Evolutionary conservation across 805 yeast genomes (phyloP).

Genomic region (Phaffomyces antillensis): DNA sequence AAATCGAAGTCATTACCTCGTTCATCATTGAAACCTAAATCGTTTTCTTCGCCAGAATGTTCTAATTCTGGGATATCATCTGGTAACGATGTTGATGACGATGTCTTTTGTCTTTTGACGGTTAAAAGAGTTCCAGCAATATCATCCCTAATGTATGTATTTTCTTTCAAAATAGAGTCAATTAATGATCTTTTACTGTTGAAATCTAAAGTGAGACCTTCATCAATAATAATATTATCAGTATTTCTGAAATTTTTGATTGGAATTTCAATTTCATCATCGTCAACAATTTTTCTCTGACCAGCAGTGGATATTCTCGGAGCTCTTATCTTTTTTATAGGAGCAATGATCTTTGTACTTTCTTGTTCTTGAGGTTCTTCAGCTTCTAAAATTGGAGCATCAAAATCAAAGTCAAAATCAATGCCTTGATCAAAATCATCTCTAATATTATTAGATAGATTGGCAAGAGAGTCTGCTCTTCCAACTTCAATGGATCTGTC

Average conservation of each 20-base stretch:
- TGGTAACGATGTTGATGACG: conserved; percentile 8
- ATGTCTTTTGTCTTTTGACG: conserved; percentile 15
- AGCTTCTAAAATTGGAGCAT: conserved; percentile 10
- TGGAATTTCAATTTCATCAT: conserved; percentile 21
- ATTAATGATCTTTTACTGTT: conserved; percentile 16
- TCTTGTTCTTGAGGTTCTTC: conserved; percentile 12
- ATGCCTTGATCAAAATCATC: conserved; percentile 4
- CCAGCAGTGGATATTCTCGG: conserved; percentile 11
- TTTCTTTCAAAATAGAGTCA: conserved; percentile 12
- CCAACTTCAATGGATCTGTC: conserved; percentile 48
- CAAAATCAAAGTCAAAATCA: conserved; percentile 5
- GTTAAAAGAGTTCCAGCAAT: conserved; percentile 12
- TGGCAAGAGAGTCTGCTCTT: conserved; percentile 28
- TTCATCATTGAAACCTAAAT: conserved; percentile 7
- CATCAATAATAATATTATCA: conserved; percentile 5
- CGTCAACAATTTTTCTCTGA: conserved; percentile 17
- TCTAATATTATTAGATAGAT: conserved; percentile 10
- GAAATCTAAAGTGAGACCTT: conserved; percentile 5
- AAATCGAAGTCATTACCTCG: conserved; percentile 24
- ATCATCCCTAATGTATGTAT: conserved; percentile 9
- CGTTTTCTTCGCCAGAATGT: conserved; percentile 10
- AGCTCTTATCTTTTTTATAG: conserved; percentile 8
- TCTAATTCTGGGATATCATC: conserved; percentile 18
- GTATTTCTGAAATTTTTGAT: conserved; percentile 15
- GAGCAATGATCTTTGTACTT: not conserved